Base-by-base conservation (phyloP, 2,329 filamentous ascomycete species). In the Chlorencoelia australis region DNA sequence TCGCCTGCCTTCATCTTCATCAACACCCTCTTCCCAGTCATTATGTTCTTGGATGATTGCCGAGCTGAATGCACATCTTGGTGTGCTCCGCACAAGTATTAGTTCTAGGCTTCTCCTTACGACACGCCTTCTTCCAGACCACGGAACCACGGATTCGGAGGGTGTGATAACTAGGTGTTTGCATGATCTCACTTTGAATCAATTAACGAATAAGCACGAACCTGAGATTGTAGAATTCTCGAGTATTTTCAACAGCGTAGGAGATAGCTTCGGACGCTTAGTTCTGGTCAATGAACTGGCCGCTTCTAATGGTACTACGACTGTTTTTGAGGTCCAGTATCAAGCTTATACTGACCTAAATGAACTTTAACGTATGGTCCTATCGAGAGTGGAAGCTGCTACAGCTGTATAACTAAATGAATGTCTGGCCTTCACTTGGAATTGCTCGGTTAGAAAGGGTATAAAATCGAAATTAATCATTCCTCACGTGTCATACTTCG, bases 11-110 rank as follows among this genome's bases (percentile, higher is more conserved):
- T 46, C 46, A 19, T 34, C 44, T 5, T 43, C 43, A 11, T 42
- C 46, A 0, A 33, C 5, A 7, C 5, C 16, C n/a, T 29, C 37
- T 8, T 24, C 39, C 4, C 17, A 17, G 7, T 20, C 14, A n/a
- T 6, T 33, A 11, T n/a, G 5, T 13, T 9, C 20, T 4, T 11
- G 14, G 5, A 46, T 59, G 14, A 19, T 36, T 5, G 40, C 44
- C 10, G 57, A 60, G 37, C 44, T 63, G 30, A 37, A 47, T 10
- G 52, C 50, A 4, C 56, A 63, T 40, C 33, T 59, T 2, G 45
- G 45, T 9, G 45, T 58, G 5, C 50, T 64, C 9, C 47, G 53
- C 7, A 37, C 39, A 24, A 24, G 21, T 24, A 24, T 7, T 11
- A 7, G 11, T 24, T 7, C 21, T 11, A 11, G 7, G 21, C 21